A percentile compares a stretch with the other conserved stretches of the same genome.
phyloP scores from a whole-genome alignment of 352 stramenopile genomes.

The Pythium folliculosum region DNA sequence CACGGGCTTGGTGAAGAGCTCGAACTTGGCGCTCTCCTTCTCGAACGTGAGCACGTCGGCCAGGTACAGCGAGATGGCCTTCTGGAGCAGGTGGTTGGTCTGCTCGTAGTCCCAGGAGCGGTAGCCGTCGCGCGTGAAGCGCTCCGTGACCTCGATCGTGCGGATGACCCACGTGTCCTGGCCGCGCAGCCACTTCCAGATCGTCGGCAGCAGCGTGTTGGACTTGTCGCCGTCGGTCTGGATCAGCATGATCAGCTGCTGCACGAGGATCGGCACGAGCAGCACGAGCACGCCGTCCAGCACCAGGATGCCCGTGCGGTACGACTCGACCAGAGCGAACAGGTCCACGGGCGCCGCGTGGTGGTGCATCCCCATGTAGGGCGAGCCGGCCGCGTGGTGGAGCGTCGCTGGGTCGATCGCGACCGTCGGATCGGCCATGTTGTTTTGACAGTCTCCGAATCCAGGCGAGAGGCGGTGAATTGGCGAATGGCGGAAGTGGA shows the following conservation, averaged over 20 bases:
- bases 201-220: constrained; percentile 7
- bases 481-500: constrained; percentile 2
- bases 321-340: constrained; percentile 18
- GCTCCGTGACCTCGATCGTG: constrained; percentile 35
- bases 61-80: constrained; percentile 39
- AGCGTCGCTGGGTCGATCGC: not conserved
- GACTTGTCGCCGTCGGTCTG: constrained; percentile 22
- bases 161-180: constrained; percentile 22
- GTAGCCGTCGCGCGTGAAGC: constrained; percentile 34
- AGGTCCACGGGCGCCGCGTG: constrained; percentile 1
- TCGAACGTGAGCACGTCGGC: constrained; percentile 30
- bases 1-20: constrained; percentile 33
- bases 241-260: constrained; percentile 20
- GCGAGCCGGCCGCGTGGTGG: too few species aligned
- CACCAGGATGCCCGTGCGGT: constrained; percentile 30
- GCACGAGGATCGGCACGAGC: constrained; percentile 30
- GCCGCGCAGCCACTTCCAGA: constrained; percentile 3
- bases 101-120: constrained; percentile 37
- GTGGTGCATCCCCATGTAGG: not conserved
- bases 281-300: constrained; percentile 35
- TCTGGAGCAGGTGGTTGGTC: constrained; percentile 41
- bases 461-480: constrained; percentile 6
- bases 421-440: constrained; percentile 14
- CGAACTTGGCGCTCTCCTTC: constrained; percentile 36
- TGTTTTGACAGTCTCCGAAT: too few species aligned